Base-by-base conservation (phyloP, 371 early-diverging fungal species). In the Thermomucor indicae-seudaticae region DNA sequence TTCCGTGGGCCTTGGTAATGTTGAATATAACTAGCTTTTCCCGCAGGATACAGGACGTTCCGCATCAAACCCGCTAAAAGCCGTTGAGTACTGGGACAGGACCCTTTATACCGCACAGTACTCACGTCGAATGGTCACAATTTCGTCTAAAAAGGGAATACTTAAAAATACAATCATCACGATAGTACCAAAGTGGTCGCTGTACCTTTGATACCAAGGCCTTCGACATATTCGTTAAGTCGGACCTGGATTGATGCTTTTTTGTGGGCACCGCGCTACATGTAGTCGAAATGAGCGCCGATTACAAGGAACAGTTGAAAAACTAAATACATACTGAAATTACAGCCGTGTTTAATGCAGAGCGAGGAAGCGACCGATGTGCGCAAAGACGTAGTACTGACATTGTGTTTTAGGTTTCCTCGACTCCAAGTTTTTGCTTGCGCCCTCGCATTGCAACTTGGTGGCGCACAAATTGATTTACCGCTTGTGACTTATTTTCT, bases 1-100 rank as follows among this genome's bases (percentile, higher is more conserved):
- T 62, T 49, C 17, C 59, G 53, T 20, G 53, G 39, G n/a, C 67
- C 62, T 25, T 53, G 47, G 22, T 51, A 47, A 22, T 27, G 42
- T 16, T 41, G 37, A 11, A 72, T 53, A 57, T 76, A 76, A 29
- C 45, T 47, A 6, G 77, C 77, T 43, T 72, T 65, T 22, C 60
- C 62, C 23, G 65, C n/a, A 42, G 77, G 77, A 50, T 60, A 67
- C 24, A 76, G 43, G 17, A 72, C 58, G 47, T 76, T 76, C 23
- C 77, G 70, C 77, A 76, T 76, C 56, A 72, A 63, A 41, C 77
- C 77, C 43, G 77, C 75, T 75, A 44, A 43, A 51, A 41, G 46
- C 42, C 17, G 4, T 19, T 42, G 17, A 12, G 3, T 12, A 17
- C 20, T 42, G 30, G 43, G 23, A 16, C 45, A 17, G 38, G 19